Conservation (phyloP, 2,329 filamentous ascomycete genomes). For the Colletotrichum siamense region DNA sequence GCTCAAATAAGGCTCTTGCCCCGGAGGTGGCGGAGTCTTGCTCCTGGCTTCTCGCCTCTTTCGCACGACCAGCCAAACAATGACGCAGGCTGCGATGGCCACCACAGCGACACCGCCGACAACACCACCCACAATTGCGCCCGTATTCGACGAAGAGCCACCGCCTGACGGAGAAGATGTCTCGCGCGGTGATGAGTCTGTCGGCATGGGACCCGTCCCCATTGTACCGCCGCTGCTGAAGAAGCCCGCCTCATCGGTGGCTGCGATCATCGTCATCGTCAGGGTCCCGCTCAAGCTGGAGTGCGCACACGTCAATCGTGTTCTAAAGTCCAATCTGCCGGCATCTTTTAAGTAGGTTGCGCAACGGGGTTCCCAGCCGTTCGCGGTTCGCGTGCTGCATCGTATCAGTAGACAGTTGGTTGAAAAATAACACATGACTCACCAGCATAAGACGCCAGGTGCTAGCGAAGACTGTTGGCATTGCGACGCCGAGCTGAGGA, state of each 20-base stretch:
- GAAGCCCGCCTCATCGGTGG: background rate
- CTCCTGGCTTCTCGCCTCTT: background rate
- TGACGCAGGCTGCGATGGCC: background rate
- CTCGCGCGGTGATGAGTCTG: background rate
- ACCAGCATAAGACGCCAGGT: background rate
- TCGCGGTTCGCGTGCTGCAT: background rate
- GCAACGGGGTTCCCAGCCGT: background rate
- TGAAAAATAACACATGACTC: rapidly evolving
- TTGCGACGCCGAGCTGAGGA: background rate
- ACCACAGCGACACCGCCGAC: background rate
- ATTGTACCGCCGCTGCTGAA: background rate
- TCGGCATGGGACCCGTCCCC: background rate
- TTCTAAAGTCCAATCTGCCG: background rate
- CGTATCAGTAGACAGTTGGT: background rate
- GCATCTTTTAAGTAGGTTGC: background rate
- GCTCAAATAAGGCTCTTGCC: background rate
- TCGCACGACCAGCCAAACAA: background rate
- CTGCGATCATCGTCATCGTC: background rate
- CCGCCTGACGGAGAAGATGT: background rate
- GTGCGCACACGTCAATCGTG: background rate
- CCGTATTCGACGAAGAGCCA: background rate
- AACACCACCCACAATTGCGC: background rate
- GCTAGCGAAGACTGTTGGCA: background rate
- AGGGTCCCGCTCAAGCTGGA: background rate
- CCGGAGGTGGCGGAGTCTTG: background rate